A percentile compares a stretch with the other conserved stretches of the same genome.
phyloP scores from a whole-genome alignment of 202 grass and related monocot species.

The Schoenoplectus tabernaemontani region DNA sequence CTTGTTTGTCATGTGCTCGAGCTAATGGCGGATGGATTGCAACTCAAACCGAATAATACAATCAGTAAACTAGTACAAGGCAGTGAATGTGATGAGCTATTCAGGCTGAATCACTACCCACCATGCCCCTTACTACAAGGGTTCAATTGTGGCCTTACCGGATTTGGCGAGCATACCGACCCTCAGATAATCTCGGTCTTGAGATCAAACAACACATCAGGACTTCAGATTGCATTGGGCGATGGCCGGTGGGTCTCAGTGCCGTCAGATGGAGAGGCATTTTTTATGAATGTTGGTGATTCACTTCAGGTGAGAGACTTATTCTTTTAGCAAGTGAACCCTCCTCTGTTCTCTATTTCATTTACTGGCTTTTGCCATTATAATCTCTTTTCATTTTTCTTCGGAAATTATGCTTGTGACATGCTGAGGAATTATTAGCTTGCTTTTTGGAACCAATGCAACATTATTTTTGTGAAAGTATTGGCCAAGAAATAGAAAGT shows the following conservation, averaged over 20 bases:
- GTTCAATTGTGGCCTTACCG: constrained; percentile 48
- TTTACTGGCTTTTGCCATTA: background rate
- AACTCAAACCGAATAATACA: constrained; percentile 26
- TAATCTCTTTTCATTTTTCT: background rate
- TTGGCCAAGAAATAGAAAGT: too few relatives aligned
- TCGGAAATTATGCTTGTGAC: background rate
- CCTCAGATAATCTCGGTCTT: constrained; percentile 86
- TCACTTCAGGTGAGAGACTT: constrained; percentile 59
- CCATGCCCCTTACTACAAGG: constrained; percentile 48
- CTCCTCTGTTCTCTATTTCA: background rate
- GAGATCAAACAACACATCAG: constrained; percentile 64
- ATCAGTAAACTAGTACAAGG: constrained; percentile 46
- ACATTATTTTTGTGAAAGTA: background rate
- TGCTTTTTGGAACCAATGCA: background rate
- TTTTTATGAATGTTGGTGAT: constrained; percentile 96
- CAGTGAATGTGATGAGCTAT: constrained; percentile 56
- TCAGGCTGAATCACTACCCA: constrained; percentile 92
- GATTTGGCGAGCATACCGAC: constrained; percentile 94
- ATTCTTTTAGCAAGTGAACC: too few relatives aligned
- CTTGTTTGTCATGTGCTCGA: constrained; percentile 53
- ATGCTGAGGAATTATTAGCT: background rate
- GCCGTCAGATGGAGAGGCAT: constrained; percentile 59
- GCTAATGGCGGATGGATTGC: constrained; percentile 58
- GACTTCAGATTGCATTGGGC: constrained; percentile 64
- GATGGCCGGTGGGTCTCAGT: constrained; percentile 66